Percentiles rank a stretch among this genome's conserved stretches.
Evolutionary conservation across 768 basidiomycete genomes (phyloP).

Genomic region (Podaxis mareebaensis): DNA sequence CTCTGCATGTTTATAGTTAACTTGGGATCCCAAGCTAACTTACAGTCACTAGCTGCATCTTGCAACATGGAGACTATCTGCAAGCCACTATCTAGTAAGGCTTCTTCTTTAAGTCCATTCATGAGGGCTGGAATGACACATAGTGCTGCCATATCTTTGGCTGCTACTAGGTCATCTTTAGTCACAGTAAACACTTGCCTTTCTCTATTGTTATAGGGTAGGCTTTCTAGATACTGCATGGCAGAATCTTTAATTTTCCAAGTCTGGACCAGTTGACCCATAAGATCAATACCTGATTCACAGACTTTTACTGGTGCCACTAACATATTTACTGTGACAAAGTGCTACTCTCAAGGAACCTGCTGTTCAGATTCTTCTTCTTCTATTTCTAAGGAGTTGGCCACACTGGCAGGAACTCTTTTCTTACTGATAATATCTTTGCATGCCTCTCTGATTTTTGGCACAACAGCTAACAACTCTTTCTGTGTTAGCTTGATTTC

Average conservation of each 20-base stretch:
- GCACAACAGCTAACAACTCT: constrained; percentile 1
- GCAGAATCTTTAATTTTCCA: background rate
- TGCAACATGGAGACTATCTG: constrained; percentile 28
- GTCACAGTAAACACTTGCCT: too few species aligned
- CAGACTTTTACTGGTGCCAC: too few species aligned
- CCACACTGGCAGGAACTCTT: background rate
- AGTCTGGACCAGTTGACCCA: too few species aligned
- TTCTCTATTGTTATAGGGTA: too few species aligned
- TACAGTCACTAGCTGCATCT: constrained; percentile 14
- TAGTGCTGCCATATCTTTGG: constrained; percentile 7
- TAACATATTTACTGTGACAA: too few species aligned
- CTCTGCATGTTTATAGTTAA: constrained; percentile 24
- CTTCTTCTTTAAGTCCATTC: too few species aligned
- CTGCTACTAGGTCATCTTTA: background rate
- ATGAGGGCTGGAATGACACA: too few species aligned
- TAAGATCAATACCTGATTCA: too few species aligned
- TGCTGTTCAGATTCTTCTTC: too few species aligned
- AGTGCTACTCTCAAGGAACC: too few species aligned
- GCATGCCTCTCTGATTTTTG: background rate
- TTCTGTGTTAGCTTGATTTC: background rate
- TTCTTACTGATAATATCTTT: background rate
- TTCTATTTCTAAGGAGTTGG: background rate
- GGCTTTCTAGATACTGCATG: too few species aligned
- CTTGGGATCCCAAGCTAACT: constrained; percentile 21
- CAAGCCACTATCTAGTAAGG: constrained; percentile 18